These are phyloP conservation scores for Trametes cinnabarina DNA, from an alignment of 768 basidiomycete genomes.

Conservation along the genomic window DNA sequence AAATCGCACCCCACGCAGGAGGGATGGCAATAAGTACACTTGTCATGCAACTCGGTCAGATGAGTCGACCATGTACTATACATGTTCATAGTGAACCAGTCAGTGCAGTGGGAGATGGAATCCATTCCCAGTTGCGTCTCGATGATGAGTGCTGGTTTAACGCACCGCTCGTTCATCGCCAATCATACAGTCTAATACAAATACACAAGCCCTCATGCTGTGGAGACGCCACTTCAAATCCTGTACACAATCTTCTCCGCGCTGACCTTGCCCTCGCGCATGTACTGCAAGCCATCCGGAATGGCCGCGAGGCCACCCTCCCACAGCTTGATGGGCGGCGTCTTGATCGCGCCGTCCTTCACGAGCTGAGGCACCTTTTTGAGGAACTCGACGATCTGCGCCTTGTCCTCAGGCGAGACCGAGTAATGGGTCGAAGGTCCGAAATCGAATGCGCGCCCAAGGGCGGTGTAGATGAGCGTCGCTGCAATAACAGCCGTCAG, in stretches of 20 bases:
- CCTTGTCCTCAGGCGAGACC: conserved; percentile 11
- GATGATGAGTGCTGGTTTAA: too few species aligned
- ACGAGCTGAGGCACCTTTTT: conserved; percentile 19
- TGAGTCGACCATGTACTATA: too few species aligned
- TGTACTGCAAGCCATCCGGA: conserved; percentile 22
- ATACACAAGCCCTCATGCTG: neutral
- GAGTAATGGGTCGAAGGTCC: conserved; percentile 2
- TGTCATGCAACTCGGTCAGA: too few species aligned
- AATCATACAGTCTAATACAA: neutral
- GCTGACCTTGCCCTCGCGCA: conserved; percentile 28
- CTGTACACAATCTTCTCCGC: conserved; percentile 25
- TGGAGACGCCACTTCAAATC: neutral
- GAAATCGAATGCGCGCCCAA: conserved; percentile 11
- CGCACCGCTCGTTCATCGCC: neutral
- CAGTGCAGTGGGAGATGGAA: too few species aligned
- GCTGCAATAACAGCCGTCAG: neutral
- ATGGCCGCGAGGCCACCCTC: conserved; percentile 21
- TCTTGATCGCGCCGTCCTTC: conserved; percentile 22
- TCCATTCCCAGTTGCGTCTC: too few species aligned
- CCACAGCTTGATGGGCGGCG: conserved; percentile 20
- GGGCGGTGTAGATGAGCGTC: conserved; percentile 12
- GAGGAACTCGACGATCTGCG: conserved; percentile 19
- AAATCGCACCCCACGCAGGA: too few species aligned
- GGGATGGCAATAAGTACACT: too few species aligned
- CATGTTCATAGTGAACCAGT: too few species aligned